Evolutionary conservation across 768 basidiomycete genomes (phyloP), one percentile per base, ranked within the genome.

Genomic region (Phanerochaete carnosa): DNA sequence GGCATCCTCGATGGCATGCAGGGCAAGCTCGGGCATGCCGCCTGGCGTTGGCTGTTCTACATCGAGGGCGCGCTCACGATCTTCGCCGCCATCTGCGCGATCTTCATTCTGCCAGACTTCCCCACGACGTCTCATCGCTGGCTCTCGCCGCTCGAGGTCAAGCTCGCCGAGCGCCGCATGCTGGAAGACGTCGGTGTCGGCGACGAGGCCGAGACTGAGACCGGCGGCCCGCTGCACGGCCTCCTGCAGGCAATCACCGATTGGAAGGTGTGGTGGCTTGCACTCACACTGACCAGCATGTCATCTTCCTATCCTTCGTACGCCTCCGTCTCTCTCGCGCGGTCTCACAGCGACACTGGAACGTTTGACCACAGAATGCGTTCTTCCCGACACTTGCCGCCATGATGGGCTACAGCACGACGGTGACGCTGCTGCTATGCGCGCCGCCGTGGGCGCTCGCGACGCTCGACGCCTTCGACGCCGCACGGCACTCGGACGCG

Each of bases 331-430:
- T n/a, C n/a, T n/a, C n/a, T n/a, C n/a, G n/a, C n/a, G n/a, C n/a
- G n/a, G n/a, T n/a, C n/a, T n/a, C n/a, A n/a, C n/a, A n/a, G n/a
- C n/a, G n/a, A n/a, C 16, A 49, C 90, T 22, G 79, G 85, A 3
- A 70, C 89, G 60, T 82, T 82, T 16, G 79, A 78, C 50, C 61
- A 66, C 73, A 80, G 8, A 65, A 90, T 30, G 86, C 83, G 6
- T 93, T 93, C 78, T 93, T 93, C 74, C 90, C 89, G 6, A 90
- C 92, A 1, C 73, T 94, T 53, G 83, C 81, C 23, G 82, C 80
- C 16, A 94, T 92, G 9, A 76, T 95, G 72, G 88, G 88, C 19
- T 89, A 79, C 71, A 76, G 73, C 55, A 74, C 78, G 19, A 89
- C 87, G 9, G 71, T 84, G 30, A 84, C 88, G 3, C 76, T 92